phyloP scores from a whole-genome alignment of 1,139 yeast genomes.

The Hyphopichia buzzinii region DNA sequence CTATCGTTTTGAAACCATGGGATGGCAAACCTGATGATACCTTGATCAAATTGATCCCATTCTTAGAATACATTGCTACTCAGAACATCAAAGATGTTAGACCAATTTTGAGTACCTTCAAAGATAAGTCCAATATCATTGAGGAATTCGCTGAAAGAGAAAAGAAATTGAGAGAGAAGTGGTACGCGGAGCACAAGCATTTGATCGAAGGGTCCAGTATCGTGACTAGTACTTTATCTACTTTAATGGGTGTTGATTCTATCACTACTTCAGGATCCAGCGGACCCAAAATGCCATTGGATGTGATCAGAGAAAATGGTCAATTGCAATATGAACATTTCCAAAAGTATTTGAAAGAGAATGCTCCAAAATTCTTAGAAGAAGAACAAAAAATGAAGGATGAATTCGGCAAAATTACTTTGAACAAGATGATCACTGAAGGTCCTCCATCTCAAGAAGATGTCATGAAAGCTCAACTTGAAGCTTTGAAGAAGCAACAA shows the following conservation, averaged over 20 bases:
- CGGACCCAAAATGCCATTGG: constrained; percentile 86
- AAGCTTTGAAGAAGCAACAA: constrained; percentile 16
- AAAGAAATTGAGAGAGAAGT: constrained; percentile 59
- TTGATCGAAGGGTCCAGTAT: constrained; percentile 30
- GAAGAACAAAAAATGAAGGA: constrained; percentile 80
- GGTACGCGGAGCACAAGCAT: constrained; percentile 66
- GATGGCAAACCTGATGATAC: constrained; percentile 79
- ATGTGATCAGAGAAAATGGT: constrained; percentile 87
- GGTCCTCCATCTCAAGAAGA: constrained; percentile 87
- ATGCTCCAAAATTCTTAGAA: constrained; percentile 81
- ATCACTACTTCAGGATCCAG: constrained; percentile 40
- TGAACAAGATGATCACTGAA: constrained; percentile 80
- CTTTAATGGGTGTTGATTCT: constrained; percentile 60
- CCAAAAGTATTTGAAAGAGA: constrained; percentile 80
- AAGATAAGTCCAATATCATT: constrained; percentile 57
- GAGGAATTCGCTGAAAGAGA: constrained; percentile 83
- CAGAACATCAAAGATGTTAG: constrained; percentile 89
- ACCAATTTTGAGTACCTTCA: constrained; percentile 74
- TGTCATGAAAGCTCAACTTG: constrained; percentile 65
- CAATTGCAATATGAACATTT: constrained; percentile 84
- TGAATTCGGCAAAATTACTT: constrained; percentile 73
- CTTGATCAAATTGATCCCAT: constrained; percentile 79
- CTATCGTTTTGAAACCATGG: constrained; percentile 83
- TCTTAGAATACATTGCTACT: constrained; percentile 91
- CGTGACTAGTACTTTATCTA: constrained; percentile 52